Conservation (phyloP, 23 red algal genomes). For the Gracilaria domingensis region DNA sequence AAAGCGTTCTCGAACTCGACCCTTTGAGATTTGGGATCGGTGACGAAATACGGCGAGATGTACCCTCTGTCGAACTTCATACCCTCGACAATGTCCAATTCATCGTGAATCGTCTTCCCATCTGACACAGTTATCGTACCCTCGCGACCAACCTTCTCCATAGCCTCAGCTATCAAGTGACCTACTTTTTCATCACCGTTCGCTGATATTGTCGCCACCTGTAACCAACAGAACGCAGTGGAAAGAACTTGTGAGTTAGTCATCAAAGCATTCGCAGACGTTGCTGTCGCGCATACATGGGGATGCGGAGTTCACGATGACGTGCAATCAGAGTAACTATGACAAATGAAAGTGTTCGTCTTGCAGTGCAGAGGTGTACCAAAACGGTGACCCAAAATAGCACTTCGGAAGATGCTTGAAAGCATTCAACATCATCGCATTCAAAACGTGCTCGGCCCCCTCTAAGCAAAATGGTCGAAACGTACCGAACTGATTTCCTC, state of each 20-base stretch:
- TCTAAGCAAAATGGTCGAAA: not conserved
- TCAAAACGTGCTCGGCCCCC: not conserved
- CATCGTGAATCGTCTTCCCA: conserved; percentile 93
- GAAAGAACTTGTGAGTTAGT: not conserved
- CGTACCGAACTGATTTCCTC: conserved; percentile 96
- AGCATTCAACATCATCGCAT: conserved; percentile 14
- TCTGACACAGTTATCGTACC: conserved; percentile 99
- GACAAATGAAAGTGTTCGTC: conserved; percentile 56
- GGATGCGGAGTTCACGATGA: not conserved
- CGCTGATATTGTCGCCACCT: conserved; percentile 98
- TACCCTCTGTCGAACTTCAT: conserved; percentile 98
- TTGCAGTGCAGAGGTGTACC: conserved; percentile 13
- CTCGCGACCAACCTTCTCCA: conserved; percentile 97
- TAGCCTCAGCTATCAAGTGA: conserved; percentile 92
- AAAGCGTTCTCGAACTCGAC: conserved; percentile 93
- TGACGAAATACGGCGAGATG: conserved; percentile 99
- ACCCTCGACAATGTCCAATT: conserved; percentile 98
- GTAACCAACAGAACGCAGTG: not conserved
- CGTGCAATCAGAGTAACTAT: conserved; percentile 94
- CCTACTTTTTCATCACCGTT: conserved; percentile 94
- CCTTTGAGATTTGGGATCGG: conserved; percentile 95
- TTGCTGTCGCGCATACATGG: not conserved
- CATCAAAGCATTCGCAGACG: too few species aligned
- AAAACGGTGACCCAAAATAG: conserved; percentile 24
- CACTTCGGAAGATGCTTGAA: not conserved